Conservation (phyloP, 768 basidiomycete species). For the Rhodotorula babjevae region DNA sequence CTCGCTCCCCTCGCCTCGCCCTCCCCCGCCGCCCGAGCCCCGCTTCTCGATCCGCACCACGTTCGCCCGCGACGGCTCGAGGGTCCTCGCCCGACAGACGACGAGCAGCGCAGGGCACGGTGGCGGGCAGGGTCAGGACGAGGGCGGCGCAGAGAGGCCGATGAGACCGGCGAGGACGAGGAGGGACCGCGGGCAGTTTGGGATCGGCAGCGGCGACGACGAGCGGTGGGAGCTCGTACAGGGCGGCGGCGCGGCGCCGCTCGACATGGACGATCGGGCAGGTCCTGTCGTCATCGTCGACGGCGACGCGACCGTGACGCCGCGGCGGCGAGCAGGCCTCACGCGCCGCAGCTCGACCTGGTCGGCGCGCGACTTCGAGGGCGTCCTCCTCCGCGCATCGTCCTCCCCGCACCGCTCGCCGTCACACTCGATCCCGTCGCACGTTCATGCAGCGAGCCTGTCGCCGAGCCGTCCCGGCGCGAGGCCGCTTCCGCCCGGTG, state of each 20-base stretch:
- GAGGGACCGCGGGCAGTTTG: not conserved
- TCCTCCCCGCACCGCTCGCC: not conserved
- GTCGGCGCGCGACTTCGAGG: not conserved
- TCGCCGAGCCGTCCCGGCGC: too few relatives aligned
- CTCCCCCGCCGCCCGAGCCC: not conserved
- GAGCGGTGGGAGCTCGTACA: not conserved
- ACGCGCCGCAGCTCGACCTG: constrained; percentile 10
- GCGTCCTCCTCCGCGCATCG: not conserved
- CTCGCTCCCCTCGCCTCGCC: not conserved
- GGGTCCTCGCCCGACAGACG: constrained; percentile 12
- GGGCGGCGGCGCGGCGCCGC: too few relatives aligned
- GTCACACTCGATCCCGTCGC: not conserved
- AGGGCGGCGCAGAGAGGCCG: not conserved
- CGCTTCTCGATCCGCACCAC: constrained; percentile 11
- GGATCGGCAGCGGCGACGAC: constrained; percentile 12
- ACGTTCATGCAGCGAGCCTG: too few relatives aligned
- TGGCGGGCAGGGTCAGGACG: not conserved
- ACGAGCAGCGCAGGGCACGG: constrained; percentile 11
- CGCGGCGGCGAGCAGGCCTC: too few relatives aligned
- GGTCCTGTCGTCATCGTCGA: not conserved
- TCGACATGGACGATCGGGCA: not conserved
- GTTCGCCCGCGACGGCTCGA: not conserved
- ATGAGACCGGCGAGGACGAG: constrained; percentile 3
- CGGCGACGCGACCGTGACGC: not conserved
- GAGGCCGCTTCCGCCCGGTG: constrained; percentile 1